Evolutionary conservation across 352 stramenopile species (phyloP).

Genomic region (Pythium brachiatum): DNA sequence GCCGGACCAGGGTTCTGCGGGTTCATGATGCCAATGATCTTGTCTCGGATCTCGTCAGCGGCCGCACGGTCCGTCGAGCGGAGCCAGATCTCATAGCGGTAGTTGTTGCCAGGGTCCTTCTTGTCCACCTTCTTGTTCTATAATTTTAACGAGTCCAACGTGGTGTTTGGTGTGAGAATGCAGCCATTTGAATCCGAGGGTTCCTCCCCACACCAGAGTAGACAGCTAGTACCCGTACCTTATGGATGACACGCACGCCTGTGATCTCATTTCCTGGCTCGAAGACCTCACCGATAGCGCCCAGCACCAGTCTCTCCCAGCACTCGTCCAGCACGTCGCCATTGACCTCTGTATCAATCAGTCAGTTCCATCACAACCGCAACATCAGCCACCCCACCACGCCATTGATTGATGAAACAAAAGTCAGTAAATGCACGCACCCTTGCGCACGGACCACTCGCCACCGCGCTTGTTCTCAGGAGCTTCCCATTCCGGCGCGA

Average conservation of each 20-base stretch:
- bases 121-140: conserved; percentile 84
- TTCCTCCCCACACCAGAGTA: not conserved
- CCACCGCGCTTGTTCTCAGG: conserved; percentile 85
- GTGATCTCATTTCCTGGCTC: conserved; percentile 87
- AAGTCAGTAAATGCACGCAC: conserved; percentile 26
- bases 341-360: conserved; percentile 48
- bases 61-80: conserved; percentile 51
- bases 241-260: conserved; percentile 90
- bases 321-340: conserved; percentile 80
- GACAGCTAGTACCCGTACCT: conserved; percentile 40
- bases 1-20: conserved; percentile 38
- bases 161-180: not conserved
- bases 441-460: conserved; percentile 86
- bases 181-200: too few relatives aligned
- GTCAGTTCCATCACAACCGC: not conserved
- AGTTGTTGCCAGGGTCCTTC: conserved; percentile 80
- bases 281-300: conserved; percentile 88
- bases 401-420: too few relatives aligned
- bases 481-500: conserved; percentile 90
- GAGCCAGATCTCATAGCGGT: conserved; percentile 86
- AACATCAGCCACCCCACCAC: too few relatives aligned
- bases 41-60: conserved; percentile 74
- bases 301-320: conserved; percentile 90
- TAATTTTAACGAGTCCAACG: not conserved
- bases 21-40: conserved; percentile 72